Evolutionary conservation across 371 early-diverging fungal genomes (phyloP).

Genomic region (Amoeboradix gromovi): DNA sequence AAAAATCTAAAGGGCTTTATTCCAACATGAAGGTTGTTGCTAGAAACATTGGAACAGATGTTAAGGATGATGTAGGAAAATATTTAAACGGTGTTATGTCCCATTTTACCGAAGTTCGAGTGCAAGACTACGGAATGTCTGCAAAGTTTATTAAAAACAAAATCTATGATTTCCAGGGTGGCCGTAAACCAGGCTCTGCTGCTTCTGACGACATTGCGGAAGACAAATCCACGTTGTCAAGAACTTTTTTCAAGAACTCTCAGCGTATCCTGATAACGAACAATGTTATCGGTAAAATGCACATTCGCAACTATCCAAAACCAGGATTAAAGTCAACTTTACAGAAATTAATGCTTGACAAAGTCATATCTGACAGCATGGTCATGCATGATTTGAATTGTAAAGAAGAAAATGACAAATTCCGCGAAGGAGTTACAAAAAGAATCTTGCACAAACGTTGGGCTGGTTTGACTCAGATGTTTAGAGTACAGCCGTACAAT

Average conservation of each 20-base stretch:
- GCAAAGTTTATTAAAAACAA: background rate
- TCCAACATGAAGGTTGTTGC: background rate
- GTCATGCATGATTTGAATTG: background rate
- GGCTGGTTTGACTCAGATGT: background rate
- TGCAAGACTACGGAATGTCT: background rate
- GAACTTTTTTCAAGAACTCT: background rate
- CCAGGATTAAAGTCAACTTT: background rate
- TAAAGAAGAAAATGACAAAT: background rate
- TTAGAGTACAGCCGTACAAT: constrained; percentile 8
- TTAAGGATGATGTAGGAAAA: background rate
- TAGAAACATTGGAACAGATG: background rate
- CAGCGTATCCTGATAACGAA: background rate
- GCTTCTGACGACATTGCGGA: background rate
- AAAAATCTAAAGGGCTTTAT: background rate
- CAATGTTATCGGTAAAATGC: background rate
- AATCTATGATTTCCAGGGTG: background rate
- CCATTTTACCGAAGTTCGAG: background rate
- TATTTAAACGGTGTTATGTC: background rate
- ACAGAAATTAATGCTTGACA: background rate
- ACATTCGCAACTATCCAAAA: background rate
- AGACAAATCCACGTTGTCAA: background rate
- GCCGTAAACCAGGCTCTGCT: background rate
- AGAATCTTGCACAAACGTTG: background rate
- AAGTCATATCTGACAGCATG: background rate
- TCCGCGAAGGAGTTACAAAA: background rate